Conservation (phyloP, 2,329 filamentous ascomycete species). For the Monilinia fructigena region DNA sequence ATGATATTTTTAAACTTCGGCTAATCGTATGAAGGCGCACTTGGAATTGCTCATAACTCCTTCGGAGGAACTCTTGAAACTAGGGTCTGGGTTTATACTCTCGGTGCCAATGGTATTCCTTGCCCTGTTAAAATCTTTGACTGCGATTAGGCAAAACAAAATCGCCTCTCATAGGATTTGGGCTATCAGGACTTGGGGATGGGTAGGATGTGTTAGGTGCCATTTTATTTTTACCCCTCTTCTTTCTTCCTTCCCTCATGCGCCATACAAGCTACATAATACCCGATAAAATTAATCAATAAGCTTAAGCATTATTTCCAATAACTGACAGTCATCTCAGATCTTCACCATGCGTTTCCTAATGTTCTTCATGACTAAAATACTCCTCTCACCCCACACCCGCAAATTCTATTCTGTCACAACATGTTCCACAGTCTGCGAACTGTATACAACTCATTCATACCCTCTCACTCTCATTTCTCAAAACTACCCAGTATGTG, state of each 20-base stretch:
- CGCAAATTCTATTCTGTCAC: constrained; percentile 9
- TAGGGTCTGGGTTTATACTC: constrained; percentile 13
- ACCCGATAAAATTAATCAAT: too few species aligned
- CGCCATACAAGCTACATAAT: not conserved
- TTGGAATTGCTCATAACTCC: constrained; percentile 11
- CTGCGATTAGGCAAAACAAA: constrained; percentile 4
- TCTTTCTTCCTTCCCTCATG: too few species aligned
- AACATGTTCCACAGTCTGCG: not conserved
- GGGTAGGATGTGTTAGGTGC: constrained; percentile 5
- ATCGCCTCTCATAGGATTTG: constrained; percentile 1
- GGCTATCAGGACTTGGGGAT: constrained; percentile 22
- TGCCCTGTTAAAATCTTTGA: constrained; percentile 4
- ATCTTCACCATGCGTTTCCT: constrained; percentile 14
- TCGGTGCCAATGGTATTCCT: not conserved
- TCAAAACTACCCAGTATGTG: constrained; percentile 5
- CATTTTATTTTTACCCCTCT: not conserved
- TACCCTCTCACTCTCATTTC: not conserved
- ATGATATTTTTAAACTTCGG: not conserved
- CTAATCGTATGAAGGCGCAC: not conserved
- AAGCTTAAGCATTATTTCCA: not conserved
- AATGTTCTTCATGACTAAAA: not conserved
- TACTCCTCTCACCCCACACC: constrained; percentile 1
- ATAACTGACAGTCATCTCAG: not conserved
- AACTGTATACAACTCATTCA: constrained; percentile 9
- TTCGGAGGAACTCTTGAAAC: constrained; percentile 18